phyloP scores from a whole-genome alignment of 2,329 filamentous ascomycete genomes.

The Davidsoniella eucalypti region DNA sequence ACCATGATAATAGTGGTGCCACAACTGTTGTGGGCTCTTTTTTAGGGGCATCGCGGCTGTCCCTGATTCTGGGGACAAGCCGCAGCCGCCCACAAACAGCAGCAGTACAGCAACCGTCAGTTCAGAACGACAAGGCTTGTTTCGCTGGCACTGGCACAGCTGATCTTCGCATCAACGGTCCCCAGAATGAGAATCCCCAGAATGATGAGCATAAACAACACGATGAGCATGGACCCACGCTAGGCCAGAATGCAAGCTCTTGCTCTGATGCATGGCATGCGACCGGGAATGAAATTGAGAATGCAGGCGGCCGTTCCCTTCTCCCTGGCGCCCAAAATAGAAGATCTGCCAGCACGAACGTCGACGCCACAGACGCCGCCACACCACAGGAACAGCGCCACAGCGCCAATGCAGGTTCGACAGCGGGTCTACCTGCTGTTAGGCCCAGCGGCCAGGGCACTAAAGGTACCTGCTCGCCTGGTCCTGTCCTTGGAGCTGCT shows the following conservation, averaged over 20 bases:
- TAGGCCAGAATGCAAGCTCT: neutral
- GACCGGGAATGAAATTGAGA: no score
- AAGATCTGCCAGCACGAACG: neutral
- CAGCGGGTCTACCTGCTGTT: neutral
- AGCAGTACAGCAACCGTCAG: neutral
- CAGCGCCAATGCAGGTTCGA: neutral
- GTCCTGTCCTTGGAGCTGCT: neutral
- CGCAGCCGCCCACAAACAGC: slow-evolving; percentile 6
- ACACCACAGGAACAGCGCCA: neutral
- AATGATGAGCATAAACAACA: neutral
- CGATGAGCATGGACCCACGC: neutral
- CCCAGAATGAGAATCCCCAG: neutral
- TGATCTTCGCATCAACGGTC: no score
- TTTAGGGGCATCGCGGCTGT: slow-evolving; percentile 12
- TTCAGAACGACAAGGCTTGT: no score
- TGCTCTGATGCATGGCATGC: no score
- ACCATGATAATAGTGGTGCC: neutral
- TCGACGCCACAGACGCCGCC: slow-evolving; percentile 2
- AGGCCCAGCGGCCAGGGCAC: neutral
- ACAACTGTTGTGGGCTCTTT: slow-evolving; percentile 9
- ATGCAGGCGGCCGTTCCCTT: neutral
- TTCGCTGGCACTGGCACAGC: no score
- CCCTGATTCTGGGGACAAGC: slow-evolving; percentile 8
- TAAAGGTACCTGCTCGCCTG: neutral
- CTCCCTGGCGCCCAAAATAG: neutral